A percentile compares a stretch with the other conserved stretches of the same genome.
phyloP scores from a whole-genome alignment of 2,329 filamentous ascomycete species.

The Lojkania enalia region DNA sequence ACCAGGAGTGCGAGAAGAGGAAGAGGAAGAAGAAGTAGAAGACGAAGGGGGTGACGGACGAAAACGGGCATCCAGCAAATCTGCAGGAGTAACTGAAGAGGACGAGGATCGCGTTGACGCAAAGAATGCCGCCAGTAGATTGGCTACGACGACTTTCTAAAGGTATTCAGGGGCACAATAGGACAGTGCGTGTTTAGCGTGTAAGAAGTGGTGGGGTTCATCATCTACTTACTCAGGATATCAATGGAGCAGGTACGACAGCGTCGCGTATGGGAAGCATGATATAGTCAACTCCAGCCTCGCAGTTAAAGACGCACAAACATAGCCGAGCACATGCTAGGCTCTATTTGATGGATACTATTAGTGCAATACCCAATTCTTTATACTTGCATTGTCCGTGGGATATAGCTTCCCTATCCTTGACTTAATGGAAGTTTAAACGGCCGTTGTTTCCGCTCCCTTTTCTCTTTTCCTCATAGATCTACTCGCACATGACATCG shows the following conservation, averaged over 20 bases:
- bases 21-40: slow-evolving; percentile 57
- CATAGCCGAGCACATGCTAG: too few relatives aligned
- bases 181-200: not conserved
- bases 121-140: slow-evolving; percentile 87
- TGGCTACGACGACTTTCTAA: slow-evolving; percentile 93
- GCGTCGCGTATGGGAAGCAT: not conserved
- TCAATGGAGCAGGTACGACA: not conserved
- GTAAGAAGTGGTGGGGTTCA: not conserved
- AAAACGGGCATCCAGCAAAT: slow-evolving; percentile 53
- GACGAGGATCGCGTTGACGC: slow-evolving; percentile 96
- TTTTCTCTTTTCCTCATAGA: too few relatives aligned
- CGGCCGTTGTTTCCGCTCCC: too few relatives aligned
- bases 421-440: too few relatives aligned
- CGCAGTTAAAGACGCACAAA: too few relatives aligned
- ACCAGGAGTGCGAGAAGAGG: slow-evolving; percentile 64
- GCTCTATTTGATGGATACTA: too few relatives aligned
- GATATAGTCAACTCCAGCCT: too few relatives aligned
- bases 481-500: too few relatives aligned
- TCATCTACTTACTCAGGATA: slow-evolving; percentile 1
- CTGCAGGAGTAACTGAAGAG: slow-evolving; percentile 68
- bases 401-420: too few relatives aligned
- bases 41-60: slow-evolving; percentile 48
- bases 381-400: too few relatives aligned
- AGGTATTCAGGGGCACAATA: not conserved
- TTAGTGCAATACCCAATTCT: too few relatives aligned